Evolutionary conservation across 2,329 filamentous ascomycete genomes (phyloP).

Genomic region (Penicillium sp.): DNA sequence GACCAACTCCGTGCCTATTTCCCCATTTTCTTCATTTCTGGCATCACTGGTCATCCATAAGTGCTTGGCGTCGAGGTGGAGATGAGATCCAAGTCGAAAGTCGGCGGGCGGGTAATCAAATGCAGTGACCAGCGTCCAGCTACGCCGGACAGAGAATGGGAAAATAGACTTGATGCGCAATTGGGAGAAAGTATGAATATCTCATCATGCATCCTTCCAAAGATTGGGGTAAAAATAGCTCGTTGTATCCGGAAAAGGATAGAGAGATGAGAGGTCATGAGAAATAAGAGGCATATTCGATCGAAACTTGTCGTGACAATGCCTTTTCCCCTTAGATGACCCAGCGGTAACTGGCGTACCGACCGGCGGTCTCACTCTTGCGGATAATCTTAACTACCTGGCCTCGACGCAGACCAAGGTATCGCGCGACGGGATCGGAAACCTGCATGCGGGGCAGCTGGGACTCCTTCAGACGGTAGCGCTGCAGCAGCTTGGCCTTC

Average conservation of each 20-base stretch:
- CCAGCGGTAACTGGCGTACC: slow-evolving; percentile 92
- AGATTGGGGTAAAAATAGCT: too few relatives aligned
- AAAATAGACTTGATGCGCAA: slow-evolving; percentile 8
- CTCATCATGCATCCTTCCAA: neutral
- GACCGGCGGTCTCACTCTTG: slow-evolving; percentile 87
- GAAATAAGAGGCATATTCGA: neutral
- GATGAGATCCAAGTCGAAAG: neutral
- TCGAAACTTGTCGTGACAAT: too few relatives aligned
- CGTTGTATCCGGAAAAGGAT: neutral
- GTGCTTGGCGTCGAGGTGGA: neutral
- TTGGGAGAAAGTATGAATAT: slow-evolving; percentile 5
- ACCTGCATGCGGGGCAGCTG: slow-evolving; percentile 89
- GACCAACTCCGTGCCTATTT: slow-evolving; percentile 18
- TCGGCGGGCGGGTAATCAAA: too few relatives aligned
- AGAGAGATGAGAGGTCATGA: neutral
- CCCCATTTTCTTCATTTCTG: slow-evolving; percentile 4
- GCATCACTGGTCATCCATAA: neutral
- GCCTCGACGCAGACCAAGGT: slow-evolving; percentile 80
- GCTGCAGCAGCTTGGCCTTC: slow-evolving; percentile 74
- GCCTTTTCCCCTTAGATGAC: slow-evolving; percentile 36
- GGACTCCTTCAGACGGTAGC: slow-evolving; percentile 95
- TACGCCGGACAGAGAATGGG: too few relatives aligned
- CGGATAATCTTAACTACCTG: slow-evolving; percentile 98
- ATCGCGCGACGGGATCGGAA: slow-evolving; percentile 86
- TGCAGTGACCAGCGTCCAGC: too few relatives aligned